Percentiles rank a stretch among this genome's conserved stretches.
phyloP scores from a whole-genome alignment of 2,329 filamentous ascomycete species.

The Rutstroemia sydowiana region DNA sequence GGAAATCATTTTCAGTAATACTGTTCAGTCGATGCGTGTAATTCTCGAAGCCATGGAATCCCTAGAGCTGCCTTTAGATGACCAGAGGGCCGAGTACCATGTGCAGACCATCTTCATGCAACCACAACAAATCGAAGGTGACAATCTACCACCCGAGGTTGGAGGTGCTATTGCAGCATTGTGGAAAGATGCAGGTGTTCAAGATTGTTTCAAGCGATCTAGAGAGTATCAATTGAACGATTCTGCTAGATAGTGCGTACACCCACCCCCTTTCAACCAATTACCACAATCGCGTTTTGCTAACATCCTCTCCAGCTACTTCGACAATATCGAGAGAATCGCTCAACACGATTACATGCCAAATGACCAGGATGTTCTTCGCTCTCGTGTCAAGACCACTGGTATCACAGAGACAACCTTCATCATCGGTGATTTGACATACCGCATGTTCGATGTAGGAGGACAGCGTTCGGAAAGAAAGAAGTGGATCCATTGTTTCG shows the following conservation, averaged over 20 bases:
- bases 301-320: slow-evolving; percentile 56
- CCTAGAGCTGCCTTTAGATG: slow-evolving; percentile 71
- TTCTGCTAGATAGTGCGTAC: slow-evolving; percentile 81
- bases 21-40: slow-evolving; percentile 87
- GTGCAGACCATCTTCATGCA: slow-evolving; percentile 35
- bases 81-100: slow-evolving; percentile 37
- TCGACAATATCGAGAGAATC: slow-evolving; percentile 68
- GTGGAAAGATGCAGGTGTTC: slow-evolving; percentile 80
- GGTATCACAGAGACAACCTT: slow-evolving; percentile 96
- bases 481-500: slow-evolving; percentile 76
- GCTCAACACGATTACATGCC: slow-evolving; percentile 76
- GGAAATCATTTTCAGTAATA: slow-evolving; percentile 91
- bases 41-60: slow-evolving; percentile 89
- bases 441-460: slow-evolving; percentile 83
- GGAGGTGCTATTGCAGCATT: slow-evolving; percentile 73
- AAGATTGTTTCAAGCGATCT: slow-evolving; percentile 78
- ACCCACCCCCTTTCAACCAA: background rate
- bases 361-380: slow-evolving; percentile 88
- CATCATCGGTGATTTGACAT: slow-evolving; percentile 84
- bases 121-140: slow-evolving; percentile 62
- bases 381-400: slow-evolving; percentile 84
- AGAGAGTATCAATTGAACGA: slow-evolving; percentile 90
- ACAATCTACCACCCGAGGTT: slow-evolving; percentile 72
- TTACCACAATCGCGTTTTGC: background rate
- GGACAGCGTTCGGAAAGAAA: slow-evolving; percentile 69